These are phyloP conservation scores for Fusarium staphyleae DNA, from an alignment of 2,329 filamentous ascomycete species.

Conservation along the genomic window DNA sequence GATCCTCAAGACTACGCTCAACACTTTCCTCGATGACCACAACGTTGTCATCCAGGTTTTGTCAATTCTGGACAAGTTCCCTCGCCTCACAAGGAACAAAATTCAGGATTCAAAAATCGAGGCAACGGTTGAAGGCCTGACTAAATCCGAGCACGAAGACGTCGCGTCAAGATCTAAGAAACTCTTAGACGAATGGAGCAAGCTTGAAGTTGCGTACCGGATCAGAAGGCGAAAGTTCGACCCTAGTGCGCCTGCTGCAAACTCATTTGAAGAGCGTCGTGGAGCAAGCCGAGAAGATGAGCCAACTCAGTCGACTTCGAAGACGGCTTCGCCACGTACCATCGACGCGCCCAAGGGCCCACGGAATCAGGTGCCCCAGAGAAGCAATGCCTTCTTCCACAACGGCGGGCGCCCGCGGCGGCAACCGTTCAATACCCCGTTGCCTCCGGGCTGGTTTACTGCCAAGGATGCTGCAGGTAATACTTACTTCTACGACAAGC, in stretches of 20 bases:
- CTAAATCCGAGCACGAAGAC: conserved; percentile 72
- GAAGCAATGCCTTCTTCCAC: conserved; percentile 60
- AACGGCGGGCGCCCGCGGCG: conserved; percentile 58
- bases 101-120: conserved; percentile 97
- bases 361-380: conserved; percentile 65
- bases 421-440: conserved; percentile 60
- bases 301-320: conserved; percentile 47
- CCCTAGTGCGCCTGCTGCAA: conserved; percentile 64
- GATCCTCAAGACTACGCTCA: conserved; percentile 86
- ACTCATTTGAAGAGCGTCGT: conserved; percentile 70
- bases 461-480: conserved; percentile 74
- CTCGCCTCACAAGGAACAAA: conserved; percentile 93
- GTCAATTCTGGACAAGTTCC: conserved; percentile 86
- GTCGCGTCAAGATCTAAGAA: conserved; percentile 75
- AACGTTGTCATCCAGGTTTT: conserved; percentile 91
- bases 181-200: conserved; percentile 85
- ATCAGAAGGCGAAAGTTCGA: conserved; percentile 91
- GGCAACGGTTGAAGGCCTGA: conserved; percentile 74
- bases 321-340: conserved; percentile 53
- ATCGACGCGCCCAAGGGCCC: conserved; percentile 65
- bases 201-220: conserved; percentile 87
- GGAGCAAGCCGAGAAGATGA: conserved; percentile 53
- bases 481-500: conserved; percentile 85
- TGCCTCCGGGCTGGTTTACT: conserved; percentile 88
- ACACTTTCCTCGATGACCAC: conserved; percentile 85